phyloP scores from a whole-genome alignment of 2,329 filamentous ascomycete genomes.

The Helminthosporium solani region DNA sequence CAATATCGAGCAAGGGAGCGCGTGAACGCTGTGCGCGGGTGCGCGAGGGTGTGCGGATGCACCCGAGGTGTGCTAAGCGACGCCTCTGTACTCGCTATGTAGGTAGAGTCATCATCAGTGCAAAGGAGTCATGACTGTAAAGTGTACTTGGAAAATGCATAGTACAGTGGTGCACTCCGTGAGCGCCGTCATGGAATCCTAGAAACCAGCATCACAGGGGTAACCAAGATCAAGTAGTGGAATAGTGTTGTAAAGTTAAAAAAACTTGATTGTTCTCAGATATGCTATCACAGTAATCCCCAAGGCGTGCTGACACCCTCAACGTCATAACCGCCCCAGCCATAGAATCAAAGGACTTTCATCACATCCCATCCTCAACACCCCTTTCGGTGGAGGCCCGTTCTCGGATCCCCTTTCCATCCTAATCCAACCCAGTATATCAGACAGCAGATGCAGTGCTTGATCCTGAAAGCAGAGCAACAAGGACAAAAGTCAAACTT shows the following conservation, averaged over 20 bases:
- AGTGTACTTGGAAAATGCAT: too few relatives aligned
- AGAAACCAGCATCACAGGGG: too few relatives aligned
- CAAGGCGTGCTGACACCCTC: neutral
- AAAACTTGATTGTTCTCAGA: conserved; percentile 1
- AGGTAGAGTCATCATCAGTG: neutral
- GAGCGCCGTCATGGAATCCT: too few relatives aligned
- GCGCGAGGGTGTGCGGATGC: conserved; percentile 6
- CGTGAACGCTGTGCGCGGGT: conserved; percentile 9
- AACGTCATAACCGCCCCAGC: conserved; percentile 5
- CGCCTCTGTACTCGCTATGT: neutral
- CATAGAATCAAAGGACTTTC: neutral
- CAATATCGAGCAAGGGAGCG: neutral
- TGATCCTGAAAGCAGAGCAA: conserved; percentile 25
- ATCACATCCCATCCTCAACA: conserved; percentile 20
- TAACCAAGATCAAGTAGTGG: too few relatives aligned
- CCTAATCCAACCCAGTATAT: conserved; percentile 17
- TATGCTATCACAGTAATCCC: neutral
- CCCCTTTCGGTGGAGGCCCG: conserved; percentile 22
- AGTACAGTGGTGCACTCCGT: too few relatives aligned
- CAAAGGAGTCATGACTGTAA: too few relatives aligned
- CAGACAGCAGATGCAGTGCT: conserved; percentile 30
- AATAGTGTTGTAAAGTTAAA: neutral
- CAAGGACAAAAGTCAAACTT: conserved; percentile 25
- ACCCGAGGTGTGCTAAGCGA: conserved; percentile 2
- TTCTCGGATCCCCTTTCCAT: conserved; percentile 6